Evolutionary conservation across 169 alveolate species (phyloP), one percentile per base, ranked within the genome.

Genomic region (Eimeria sp.): DNA sequence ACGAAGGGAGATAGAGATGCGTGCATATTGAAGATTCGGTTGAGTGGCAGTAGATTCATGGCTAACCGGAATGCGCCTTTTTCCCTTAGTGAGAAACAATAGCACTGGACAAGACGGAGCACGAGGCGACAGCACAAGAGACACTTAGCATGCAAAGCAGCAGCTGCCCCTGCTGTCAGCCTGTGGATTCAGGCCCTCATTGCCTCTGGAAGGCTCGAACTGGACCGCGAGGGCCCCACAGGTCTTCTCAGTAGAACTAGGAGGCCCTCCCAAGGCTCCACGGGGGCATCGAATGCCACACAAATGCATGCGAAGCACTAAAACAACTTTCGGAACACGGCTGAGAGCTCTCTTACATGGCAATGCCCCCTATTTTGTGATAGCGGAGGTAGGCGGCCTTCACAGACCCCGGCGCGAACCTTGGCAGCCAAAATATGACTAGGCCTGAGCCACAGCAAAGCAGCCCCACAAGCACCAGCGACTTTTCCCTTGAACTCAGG

Each of bases 341-440:
- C 10, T 47, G 65, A 49, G 40, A 49, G n/a, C 43, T 22, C 5
- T 1, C 92, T 86, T 16, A 86, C 92, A 86, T 61, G 82, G 65
- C 92, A 86, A 86, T 27, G 47, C 92, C 92, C 54, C 92, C 92
- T 30, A 86, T 43, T 86, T 86, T 86, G 80, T 86, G 92, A 61
- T 86, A 86, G 20, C 92, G 76, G 34, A 86, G 78, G 25, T 47
- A 86, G 25, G 80, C 92, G n/a, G 63, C 92, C 47, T 86, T 86
- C 54, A 86, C 57, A 43, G 92, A 30, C 45, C 58, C 30, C 0
- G 92, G 92, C 7, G 92, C 92, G 92, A 86, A 43, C 10, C 80
- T 80, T 11, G 92, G 92, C 43, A 86, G 92, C 92, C 92, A 86
- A 43, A 86, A 86, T 47, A 86, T 86, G 92, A 86, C 30, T 47